Evolutionary conservation across 768 basidiomycete species (phyloP).

Genomic region (Rhizopogon vesiculosus): DNA sequence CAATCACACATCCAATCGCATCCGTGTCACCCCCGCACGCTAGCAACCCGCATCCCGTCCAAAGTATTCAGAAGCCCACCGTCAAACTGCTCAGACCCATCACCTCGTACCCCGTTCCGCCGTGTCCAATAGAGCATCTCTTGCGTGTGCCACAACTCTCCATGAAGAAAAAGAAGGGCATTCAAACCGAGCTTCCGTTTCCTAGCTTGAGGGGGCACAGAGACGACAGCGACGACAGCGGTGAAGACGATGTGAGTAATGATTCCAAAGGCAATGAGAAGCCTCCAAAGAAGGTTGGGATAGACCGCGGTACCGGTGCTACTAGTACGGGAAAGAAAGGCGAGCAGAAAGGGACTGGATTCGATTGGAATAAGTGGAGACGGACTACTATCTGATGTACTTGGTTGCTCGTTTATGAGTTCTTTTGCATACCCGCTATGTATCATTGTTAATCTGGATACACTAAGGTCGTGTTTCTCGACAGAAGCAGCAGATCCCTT

Average conservation of each 20-base stretch:
- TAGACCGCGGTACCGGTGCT: background rate
- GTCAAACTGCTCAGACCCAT: conserved; percentile 23
- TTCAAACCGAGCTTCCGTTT: conserved; percentile 15
- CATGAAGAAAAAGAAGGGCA: conserved; percentile 1
- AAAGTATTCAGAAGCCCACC: background rate
- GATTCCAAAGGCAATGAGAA: background rate
- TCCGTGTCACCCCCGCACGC: too few species aligned
- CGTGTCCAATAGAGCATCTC: conserved; percentile 21
- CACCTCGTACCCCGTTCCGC: conserved; percentile 22
- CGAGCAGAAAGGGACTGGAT: background rate
- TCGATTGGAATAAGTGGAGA: conserved; percentile 1
- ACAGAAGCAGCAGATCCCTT: too few species aligned
- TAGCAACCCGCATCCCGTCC: too few species aligned
- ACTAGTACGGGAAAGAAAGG: background rate
- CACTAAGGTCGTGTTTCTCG: too few species aligned
- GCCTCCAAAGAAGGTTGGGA: background rate
- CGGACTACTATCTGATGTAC: background rate
- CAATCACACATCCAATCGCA: too few species aligned
- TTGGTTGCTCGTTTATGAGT: too few species aligned
- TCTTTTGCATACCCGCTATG: too few species aligned
- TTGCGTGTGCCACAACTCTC: conserved; percentile 4
- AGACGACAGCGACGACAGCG: background rate
- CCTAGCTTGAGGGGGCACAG: background rate
- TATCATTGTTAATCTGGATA: too few species aligned
- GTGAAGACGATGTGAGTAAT: background rate